Evolutionary conservation across 345 rosid genomes (phyloP).

Genomic region (Gossypium australe): DNA sequence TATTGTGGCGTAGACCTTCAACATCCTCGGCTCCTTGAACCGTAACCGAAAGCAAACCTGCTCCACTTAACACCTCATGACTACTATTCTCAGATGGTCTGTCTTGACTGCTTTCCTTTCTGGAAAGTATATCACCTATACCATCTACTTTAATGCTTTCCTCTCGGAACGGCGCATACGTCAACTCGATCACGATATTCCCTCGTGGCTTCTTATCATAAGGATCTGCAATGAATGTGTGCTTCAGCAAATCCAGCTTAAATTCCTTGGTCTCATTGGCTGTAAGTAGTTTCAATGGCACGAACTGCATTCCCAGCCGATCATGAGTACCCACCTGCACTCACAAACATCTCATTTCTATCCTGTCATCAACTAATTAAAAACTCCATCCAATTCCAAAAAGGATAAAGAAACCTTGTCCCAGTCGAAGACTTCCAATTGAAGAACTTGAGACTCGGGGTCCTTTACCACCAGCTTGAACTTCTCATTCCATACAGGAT

Average conservation of each 20-base stretch:
- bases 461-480: conserved; percentile 69
- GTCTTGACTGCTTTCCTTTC: conserved; percentile 27
- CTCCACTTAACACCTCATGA: conserved; percentile 29
- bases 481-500: conserved; percentile 78
- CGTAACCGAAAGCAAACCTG: conserved; percentile 59
- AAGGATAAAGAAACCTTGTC: conserved; percentile 47
- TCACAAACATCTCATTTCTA: background rate
- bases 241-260: conserved; percentile 58
- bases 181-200: conserved; percentile 46
- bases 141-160: conserved; percentile 37
- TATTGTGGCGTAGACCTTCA: conserved; percentile 54
- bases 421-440: conserved; percentile 71
- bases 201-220: conserved; percentile 56
- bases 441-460: conserved; percentile 55
- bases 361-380: background rate
- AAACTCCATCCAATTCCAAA: background rate
- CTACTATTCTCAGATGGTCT: conserved; percentile 24
- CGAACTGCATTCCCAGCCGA: conserved; percentile 63
- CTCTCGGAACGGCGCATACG: conserved; percentile 58
- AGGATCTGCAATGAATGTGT: conserved; percentile 32
- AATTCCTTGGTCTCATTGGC: conserved; percentile 45
- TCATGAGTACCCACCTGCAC: conserved; percentile 69
- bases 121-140: conserved; percentile 20
- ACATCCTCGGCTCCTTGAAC: conserved; percentile 65
- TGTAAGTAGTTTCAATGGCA: conserved; percentile 47